Percentiles rank a stretch among this genome's conserved stretches.
Evolutionary conservation across 1,139 yeast genomes (phyloP).

Genomic region (Saccharomyces hybrid): DNA sequence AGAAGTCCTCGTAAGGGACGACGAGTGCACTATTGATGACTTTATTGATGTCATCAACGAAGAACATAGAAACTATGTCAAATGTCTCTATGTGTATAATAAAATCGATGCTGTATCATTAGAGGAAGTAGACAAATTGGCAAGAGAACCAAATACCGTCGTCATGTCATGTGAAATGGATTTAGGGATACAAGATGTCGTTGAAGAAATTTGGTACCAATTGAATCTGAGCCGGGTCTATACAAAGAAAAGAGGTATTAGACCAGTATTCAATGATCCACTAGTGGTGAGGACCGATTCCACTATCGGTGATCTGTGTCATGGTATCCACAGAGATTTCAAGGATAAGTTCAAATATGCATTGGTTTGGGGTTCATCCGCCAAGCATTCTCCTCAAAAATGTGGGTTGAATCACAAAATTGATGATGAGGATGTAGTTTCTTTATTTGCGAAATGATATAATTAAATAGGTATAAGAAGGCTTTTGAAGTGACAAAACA

Average conservation of each 20-base stretch:
- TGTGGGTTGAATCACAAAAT: constrained; percentile 82
- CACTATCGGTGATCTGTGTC: constrained; percentile 80
- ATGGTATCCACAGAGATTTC: constrained; percentile 86
- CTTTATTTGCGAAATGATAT: constrained; percentile 63
- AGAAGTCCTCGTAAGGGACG: constrained; percentile 85
- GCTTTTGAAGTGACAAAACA: neutral
- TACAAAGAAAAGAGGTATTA: constrained; percentile 78
- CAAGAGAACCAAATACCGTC: constrained; percentile 84
- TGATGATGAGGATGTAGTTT: constrained; percentile 91
- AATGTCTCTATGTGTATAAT: constrained; percentile 88
- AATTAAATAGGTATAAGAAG: neutral
- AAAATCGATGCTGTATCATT: constrained; percentile 91
- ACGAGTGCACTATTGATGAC: constrained; percentile 84
- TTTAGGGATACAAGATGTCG: constrained; percentile 77
- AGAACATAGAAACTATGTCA: constrained; percentile 80
- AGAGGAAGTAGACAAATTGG: constrained; percentile 88
- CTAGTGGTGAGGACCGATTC: constrained; percentile 80
- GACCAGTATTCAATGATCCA: constrained; percentile 80
- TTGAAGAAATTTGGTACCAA: constrained; percentile 90
- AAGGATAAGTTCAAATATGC: constrained; percentile 90
- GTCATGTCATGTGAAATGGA: constrained; percentile 90
- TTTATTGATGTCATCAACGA: constrained; percentile 89
- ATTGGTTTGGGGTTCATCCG: constrained; percentile 91
- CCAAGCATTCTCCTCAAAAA: constrained; percentile 93
- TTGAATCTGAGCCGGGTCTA: constrained; percentile 71